Conservation (phyloP, 1,284 basidiomycete species). For the Pseudozyma sp. region DNA sequence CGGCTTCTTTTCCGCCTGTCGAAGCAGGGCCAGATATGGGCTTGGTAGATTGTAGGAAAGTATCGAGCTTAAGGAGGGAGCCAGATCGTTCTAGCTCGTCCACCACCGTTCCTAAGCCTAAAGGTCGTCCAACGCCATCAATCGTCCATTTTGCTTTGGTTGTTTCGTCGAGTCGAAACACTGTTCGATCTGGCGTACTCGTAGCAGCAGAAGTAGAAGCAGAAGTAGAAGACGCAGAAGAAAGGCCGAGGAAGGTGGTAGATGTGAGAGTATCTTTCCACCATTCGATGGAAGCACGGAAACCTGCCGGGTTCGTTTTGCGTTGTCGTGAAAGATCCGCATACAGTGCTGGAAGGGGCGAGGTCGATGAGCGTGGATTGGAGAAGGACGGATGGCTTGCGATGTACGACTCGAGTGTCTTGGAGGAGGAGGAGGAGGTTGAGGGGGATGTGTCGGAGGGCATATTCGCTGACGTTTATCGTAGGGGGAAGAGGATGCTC, state of each 20-base stretch:
- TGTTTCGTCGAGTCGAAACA: slow-evolving; percentile 75
- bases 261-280: slow-evolving; percentile 81
- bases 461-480: not conserved
- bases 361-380: slow-evolving; percentile 29
- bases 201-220: not conserved
- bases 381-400: slow-evolving; percentile 31
- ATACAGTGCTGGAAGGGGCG: slow-evolving; percentile 80
- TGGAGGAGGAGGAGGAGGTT: slow-evolving; percentile 1
- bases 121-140: slow-evolving; percentile 78
- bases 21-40: slow-evolving; percentile 78
- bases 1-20: not conserved
- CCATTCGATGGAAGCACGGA: slow-evolving; percentile 84
- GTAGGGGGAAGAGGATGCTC: no score
- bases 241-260: slow-evolving; percentile 71
- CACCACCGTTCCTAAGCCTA: slow-evolving; percentile 82
- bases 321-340: slow-evolving; percentile 87
- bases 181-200: slow-evolving; percentile 36
- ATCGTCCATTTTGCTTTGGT: slow-evolving; percentile 46
- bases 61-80: slow-evolving; percentile 73
- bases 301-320: slow-evolving; percentile 84
- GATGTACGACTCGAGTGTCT: slow-evolving; percentile 29
- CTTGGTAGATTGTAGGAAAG: slow-evolving; percentile 75
- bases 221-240: slow-evolving; percentile 2
- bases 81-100: slow-evolving; percentile 37
- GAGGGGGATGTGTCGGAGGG: not conserved